phyloP scores from a whole-genome alignment of 202 grass and related monocot species.

The Panicum virgatum region DNA sequence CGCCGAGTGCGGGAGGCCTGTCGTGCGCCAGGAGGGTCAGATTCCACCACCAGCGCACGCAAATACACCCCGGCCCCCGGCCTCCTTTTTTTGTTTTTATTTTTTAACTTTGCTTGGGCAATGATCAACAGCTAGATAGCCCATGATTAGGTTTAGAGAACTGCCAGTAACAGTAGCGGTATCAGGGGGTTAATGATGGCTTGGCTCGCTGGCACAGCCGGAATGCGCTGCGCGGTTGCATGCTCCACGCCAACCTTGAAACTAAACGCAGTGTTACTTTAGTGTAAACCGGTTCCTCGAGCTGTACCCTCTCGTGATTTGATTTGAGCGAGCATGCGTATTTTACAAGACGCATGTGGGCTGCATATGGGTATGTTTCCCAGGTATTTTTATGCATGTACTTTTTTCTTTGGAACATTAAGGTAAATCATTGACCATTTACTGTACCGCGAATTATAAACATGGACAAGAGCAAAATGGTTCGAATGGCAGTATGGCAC shows the following conservation, averaged over 20 bases:
- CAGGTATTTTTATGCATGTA: background rate
- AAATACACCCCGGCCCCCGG: background rate
- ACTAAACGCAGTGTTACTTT: constrained; percentile 28
- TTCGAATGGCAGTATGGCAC: no score
- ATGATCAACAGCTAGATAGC: constrained; percentile 31
- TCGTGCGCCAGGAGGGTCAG: constrained; percentile 46
- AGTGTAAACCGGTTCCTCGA: constrained; percentile 19
- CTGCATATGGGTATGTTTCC: background rate
- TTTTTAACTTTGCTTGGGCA: constrained; percentile 39
- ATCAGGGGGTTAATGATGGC: constrained; percentile 21
- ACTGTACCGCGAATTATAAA: background rate
- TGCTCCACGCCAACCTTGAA: constrained; percentile 36
- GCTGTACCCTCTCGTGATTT: background rate
- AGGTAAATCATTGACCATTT: background rate
- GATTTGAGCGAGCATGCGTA: constrained; percentile 33
- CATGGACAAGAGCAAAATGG: background rate
- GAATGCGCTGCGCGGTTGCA: constrained; percentile 18
- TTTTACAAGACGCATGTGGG: constrained; percentile 32
- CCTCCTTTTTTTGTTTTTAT: background rate
- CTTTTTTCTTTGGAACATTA: background rate
- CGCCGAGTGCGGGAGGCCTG: constrained; percentile 2
- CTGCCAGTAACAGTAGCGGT: constrained; percentile 4
- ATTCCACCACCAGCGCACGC: constrained; percentile 40
- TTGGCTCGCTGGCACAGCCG: constrained; percentile 40
- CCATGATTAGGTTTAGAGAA: constrained; percentile 37